Conservation (phyloP, 345 rosid genomes). For the Ceriops tagal region DNA sequence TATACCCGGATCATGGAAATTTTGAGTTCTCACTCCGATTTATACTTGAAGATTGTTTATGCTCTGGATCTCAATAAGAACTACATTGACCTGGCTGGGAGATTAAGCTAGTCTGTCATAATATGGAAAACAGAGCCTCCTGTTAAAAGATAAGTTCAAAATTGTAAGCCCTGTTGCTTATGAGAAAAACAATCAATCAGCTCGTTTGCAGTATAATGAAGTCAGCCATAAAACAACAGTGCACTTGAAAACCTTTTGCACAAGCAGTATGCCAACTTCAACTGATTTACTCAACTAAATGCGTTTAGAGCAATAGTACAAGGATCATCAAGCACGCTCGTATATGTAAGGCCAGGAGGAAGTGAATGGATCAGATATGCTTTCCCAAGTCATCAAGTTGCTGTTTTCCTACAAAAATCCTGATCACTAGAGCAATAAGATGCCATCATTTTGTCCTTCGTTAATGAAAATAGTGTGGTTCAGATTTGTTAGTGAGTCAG, state of each 20-base stretch:
- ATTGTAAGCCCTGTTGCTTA: slow-evolving; percentile 2
- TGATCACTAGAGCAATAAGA: too few relatives aligned
- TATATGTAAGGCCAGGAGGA: too few relatives aligned
- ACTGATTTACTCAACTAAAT: neutral
- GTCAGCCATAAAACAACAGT: too few relatives aligned
- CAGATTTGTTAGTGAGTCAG: too few relatives aligned
- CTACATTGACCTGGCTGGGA: slow-evolving; percentile 29
- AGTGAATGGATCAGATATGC: too few relatives aligned
- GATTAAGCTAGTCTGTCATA: slow-evolving; percentile 24
- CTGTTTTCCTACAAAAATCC: too few relatives aligned
- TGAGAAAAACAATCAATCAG: too few relatives aligned
- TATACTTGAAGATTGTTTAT: slow-evolving; percentile 14
- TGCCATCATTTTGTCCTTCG: too few relatives aligned
- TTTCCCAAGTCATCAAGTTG: too few relatives aligned
- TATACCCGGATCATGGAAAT: slow-evolving; percentile 31
- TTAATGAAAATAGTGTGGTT: too few relatives aligned
- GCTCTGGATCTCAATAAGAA: slow-evolving; percentile 31
- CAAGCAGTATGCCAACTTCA: neutral
- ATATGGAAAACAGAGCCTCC: slow-evolving; percentile 24
- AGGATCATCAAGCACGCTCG: neutral
- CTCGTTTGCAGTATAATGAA: too few relatives aligned
- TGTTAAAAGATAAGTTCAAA: slow-evolving; percentile 18
- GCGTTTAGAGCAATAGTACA: neutral
- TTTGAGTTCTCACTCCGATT: slow-evolving; percentile 46
- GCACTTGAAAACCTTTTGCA: neutral